These are phyloP conservation scores for Inonotus obliquus DNA, from an alignment of 1,284 basidiomycete genomes.

Conservation along the genomic window DNA sequence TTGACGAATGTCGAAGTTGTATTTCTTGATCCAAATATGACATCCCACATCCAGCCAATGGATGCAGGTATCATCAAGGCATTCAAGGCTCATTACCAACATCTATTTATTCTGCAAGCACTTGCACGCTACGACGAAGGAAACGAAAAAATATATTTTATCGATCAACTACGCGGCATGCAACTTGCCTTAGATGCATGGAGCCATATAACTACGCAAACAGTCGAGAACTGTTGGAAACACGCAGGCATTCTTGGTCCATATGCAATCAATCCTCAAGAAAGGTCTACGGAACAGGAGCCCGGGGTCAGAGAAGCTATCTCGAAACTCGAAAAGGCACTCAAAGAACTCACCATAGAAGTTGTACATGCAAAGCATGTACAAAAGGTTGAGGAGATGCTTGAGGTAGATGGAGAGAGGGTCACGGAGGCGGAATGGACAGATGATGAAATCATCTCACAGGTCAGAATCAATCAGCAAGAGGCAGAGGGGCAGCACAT, in stretches of 20 bases:
- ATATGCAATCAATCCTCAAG: neutral
- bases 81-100: slow-evolving; percentile 4
- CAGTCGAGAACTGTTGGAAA: slow-evolving; percentile 8
- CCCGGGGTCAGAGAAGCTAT: neutral
- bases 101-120: neutral
- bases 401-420: neutral
- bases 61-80: neutral
- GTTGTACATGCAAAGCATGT: neutral
- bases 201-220: neutral
- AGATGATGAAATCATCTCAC: slow-evolving; percentile 1
- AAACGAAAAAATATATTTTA: slow-evolving; percentile 1
- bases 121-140: neutral
- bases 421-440: slow-evolving; percentile 6
- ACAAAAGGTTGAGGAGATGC: neutral
- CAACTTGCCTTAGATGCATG: neutral
- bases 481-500: slow-evolving; percentile 8
- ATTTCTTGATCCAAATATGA: slow-evolving; percentile 5
- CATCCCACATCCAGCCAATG: slow-evolving; percentile 9
- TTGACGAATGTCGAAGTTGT: neutral
- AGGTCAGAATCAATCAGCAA: neutral
- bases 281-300: neutral
- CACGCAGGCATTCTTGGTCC: slow-evolving; percentile 4
- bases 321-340: neutral
- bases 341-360: neutral
- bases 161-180: slow-evolving; percentile 8